Percentiles rank a stretch among this genome's conserved stretches.
phyloP scores from a whole-genome alignment of 2,329 filamentous ascomycete species.

The Sporothrix phasma region DNA sequence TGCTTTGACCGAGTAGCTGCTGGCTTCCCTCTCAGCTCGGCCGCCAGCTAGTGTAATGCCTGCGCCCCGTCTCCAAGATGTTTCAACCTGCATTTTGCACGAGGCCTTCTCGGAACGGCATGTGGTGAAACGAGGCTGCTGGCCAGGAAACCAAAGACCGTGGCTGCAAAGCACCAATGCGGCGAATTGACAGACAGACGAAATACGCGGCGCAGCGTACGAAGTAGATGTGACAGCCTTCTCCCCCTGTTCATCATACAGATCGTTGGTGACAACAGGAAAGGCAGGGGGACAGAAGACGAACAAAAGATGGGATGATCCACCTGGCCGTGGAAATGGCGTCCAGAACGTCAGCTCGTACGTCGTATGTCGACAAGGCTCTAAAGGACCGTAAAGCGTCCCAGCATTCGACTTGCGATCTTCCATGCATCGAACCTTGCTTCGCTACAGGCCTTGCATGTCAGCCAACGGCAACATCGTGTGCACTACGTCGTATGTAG shows the following conservation, averaged over 20 bases:
- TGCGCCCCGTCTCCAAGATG: background rate
- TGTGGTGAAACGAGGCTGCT: conserved; percentile 5
- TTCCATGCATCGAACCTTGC: background rate
- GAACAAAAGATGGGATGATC: background rate
- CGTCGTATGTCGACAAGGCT: background rate
- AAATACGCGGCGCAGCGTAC: background rate
- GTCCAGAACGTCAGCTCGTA: background rate
- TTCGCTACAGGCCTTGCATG: background rate
- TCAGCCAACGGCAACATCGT: background rate
- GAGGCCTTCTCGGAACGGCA: background rate
- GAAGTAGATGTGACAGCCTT: background rate
- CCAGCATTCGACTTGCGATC: background rate
- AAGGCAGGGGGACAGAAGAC: background rate
- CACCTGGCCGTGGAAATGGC: background rate
- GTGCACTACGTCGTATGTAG: background rate
- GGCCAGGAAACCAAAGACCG: background rate
- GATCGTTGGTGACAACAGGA: conserved; percentile 1
- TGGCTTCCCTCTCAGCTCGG: background rate
- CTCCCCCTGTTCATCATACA: conserved; percentile 1
- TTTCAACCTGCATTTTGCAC: background rate
- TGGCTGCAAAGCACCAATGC: background rate
- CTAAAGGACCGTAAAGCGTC: background rate
- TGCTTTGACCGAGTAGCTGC: background rate
- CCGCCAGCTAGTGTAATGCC: background rate
- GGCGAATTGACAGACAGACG: background rate